phyloP scores from a whole-genome alignment of 2,329 filamentous ascomycete species.

The Aureobasidium uvarum region DNA sequence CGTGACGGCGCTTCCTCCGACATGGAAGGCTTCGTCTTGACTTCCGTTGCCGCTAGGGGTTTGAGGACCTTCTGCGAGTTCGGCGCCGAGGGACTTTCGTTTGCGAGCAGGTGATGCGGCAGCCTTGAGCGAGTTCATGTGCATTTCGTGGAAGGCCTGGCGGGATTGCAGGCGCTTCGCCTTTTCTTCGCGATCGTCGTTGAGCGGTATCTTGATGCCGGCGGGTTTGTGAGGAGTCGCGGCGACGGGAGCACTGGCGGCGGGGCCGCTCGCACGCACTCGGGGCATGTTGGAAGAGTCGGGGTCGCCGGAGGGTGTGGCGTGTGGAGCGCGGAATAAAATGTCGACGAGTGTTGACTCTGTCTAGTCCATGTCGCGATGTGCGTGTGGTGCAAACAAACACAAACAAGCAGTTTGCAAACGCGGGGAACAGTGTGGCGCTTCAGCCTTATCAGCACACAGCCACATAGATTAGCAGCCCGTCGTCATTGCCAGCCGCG shows the following conservation, averaged over 20 bases:
- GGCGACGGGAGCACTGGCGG: constrained; percentile 43
- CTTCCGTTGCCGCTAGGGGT: constrained; percentile 46
- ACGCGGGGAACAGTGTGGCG: neutral
- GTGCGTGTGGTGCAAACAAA: constrained; percentile 18
- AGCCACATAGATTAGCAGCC: neutral
- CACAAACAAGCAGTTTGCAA: constrained; percentile 18
- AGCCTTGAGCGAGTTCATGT: constrained; percentile 87
- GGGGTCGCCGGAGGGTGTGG: neutral
- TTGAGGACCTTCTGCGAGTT: constrained; percentile 46
- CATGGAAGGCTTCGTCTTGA: constrained; percentile 57
- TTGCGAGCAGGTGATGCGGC: constrained; percentile 72
- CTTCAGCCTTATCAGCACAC: neutral
- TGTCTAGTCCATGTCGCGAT: neutral
- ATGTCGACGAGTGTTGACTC: neutral
- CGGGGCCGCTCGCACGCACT: constrained; percentile 38
- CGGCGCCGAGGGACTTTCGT: constrained; percentile 53
- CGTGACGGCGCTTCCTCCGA: constrained; percentile 74
- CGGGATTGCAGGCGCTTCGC: constrained; percentile 82
- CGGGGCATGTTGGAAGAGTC: constrained; percentile 41
- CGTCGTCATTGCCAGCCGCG: neutral
- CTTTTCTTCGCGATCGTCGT: constrained; percentile 93
- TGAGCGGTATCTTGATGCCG: constrained; percentile 77
- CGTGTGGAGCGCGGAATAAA: neutral
- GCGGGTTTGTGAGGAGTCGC: constrained; percentile 55
- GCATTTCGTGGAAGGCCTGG: constrained; percentile 82